Evolutionary conservation across 2,329 filamentous ascomycete species (phyloP).

Genomic region (Phaeosphaeriaceae sp.): DNA sequence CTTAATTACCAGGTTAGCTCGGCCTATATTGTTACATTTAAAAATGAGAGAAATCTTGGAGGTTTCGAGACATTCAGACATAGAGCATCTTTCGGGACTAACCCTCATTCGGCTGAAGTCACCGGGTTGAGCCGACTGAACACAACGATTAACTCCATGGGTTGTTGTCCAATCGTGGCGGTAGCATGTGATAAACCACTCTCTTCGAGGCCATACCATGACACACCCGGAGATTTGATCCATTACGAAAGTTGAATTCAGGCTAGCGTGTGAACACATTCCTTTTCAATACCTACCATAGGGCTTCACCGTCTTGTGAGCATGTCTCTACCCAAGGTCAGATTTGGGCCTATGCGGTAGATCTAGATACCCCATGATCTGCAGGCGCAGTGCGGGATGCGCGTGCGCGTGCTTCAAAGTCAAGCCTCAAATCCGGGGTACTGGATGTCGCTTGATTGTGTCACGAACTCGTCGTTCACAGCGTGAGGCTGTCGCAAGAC

Average conservation of each 20-base stretch:
- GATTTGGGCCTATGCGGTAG: slow-evolving; percentile 17
- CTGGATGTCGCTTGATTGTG: slow-evolving; percentile 9
- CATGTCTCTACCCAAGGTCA: slow-evolving; percentile 1
- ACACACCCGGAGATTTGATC: slow-evolving; percentile 5
- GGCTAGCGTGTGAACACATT: slow-evolving; percentile 7
- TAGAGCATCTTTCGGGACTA: slow-evolving; percentile 19
- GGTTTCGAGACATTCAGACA: background rate
- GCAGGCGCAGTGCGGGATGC: slow-evolving; percentile 19
- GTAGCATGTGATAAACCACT: slow-evolving; percentile 36
- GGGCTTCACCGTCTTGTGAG: background rate
- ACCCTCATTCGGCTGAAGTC: slow-evolving; percentile 33
- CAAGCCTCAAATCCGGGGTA: slow-evolving; percentile 17
- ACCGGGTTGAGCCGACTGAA: slow-evolving; percentile 34
- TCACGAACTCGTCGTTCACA: slow-evolving; percentile 17
- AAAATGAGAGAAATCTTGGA: background rate
- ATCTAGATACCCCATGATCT: slow-evolving; percentile 29
- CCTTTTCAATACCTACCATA: background rate
- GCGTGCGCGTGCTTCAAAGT: slow-evolving; percentile 31
- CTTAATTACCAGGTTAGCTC: too few relatives aligned
- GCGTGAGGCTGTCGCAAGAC: slow-evolving; percentile 32
- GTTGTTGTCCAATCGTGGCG: slow-evolving; percentile 21
- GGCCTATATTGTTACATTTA: background rate
- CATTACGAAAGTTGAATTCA: slow-evolving; percentile 1
- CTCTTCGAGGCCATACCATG: slow-evolving; percentile 6
- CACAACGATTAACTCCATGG: slow-evolving; percentile 26